A percentile compares a stretch with the other conserved stretches of the same genome.
Conservation (phyloP, 306 rosid species). For the Corylus heterophylla region DNA sequence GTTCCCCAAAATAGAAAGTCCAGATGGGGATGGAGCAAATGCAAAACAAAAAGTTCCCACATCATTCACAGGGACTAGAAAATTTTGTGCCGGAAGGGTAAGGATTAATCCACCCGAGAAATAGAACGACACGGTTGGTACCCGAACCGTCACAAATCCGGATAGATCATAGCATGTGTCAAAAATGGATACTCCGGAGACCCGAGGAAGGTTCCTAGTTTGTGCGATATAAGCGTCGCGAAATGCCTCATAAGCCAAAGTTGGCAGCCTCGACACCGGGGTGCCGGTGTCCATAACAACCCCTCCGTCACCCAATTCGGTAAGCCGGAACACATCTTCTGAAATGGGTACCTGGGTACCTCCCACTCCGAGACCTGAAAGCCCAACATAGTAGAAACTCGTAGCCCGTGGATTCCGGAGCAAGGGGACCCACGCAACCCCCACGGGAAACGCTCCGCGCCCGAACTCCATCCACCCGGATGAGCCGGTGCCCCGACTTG, state of each 20-base stretch:
- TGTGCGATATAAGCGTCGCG: conserved; percentile 61
- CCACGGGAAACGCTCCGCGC: conserved; percentile 71
- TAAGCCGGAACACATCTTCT: conserved; percentile 44
- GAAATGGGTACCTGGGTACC: conserved; percentile 57
- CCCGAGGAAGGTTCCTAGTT: conserved; percentile 69
- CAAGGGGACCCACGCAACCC: conserved; percentile 83
- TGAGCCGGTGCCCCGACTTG: conserved; percentile 53
- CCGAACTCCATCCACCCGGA: conserved; percentile 75
- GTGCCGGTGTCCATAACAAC: conserved; percentile 96
- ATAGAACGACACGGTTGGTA: conserved; percentile 82
- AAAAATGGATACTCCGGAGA: conserved; percentile 62
- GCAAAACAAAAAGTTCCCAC: conserved; percentile 83
- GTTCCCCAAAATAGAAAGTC: conserved; percentile 75
- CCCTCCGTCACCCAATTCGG: conserved; percentile 66
- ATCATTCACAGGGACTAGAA: conserved; percentile 67
- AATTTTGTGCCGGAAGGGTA: conserved; percentile 77
- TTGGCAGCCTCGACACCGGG: conserved; percentile 78
- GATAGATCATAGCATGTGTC: conserved; percentile 72
- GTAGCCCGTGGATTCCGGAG: conserved; percentile 62
- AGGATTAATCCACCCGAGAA: conserved; percentile 74
- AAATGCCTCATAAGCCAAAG: conserved; percentile 54
- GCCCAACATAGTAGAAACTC: conserved; percentile 71
- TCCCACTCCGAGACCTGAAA: conserved; percentile 83
- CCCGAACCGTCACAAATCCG: conserved; percentile 81
- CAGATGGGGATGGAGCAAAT: conserved; percentile 56